Conservation (phyloP, 768 basidiomycete species). For the Xanthoconium stramineum region DNA sequence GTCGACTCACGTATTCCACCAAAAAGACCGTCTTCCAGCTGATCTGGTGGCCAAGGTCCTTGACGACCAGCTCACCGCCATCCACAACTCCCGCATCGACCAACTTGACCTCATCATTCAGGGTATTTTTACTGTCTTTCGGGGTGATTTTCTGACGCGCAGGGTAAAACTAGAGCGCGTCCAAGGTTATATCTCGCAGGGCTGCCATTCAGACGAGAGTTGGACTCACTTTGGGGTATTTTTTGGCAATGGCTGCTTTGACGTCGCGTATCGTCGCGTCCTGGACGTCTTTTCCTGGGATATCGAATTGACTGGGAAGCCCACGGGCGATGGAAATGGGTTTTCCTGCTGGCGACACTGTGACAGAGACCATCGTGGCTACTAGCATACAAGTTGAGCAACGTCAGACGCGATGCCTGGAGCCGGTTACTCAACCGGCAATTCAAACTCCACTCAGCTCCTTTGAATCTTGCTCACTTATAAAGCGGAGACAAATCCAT, state of each 20-base stretch:
- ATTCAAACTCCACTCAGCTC: not conserved
- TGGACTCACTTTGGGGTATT: slow-evolving; percentile 46
- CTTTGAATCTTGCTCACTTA: not conserved
- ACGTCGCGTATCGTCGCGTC: slow-evolving; percentile 64
- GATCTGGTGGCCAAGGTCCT: slow-evolving; percentile 90
- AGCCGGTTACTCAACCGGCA: slow-evolving; percentile 2
- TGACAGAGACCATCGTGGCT: slow-evolving; percentile 50
- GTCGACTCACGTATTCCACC: slow-evolving; percentile 82
- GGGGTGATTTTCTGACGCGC: slow-evolving; percentile 72
- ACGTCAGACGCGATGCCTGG: not conserved
- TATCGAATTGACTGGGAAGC: slow-evolving; percentile 49
- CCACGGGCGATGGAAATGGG: slow-evolving; percentile 45
- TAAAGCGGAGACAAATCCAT: slow-evolving; percentile 3
- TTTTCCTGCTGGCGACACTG: slow-evolving; percentile 49
- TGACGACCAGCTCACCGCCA: slow-evolving; percentile 68
- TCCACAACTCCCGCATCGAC: slow-evolving; percentile 52
- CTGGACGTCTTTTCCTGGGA: slow-evolving; percentile 40
- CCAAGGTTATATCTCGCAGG: not conserved
- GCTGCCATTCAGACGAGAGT: not conserved
- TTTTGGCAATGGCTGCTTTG: slow-evolving; percentile 59
- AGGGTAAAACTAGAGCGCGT: slow-evolving; percentile 53
- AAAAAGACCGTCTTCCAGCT: slow-evolving; percentile 88
- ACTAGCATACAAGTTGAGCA: not conserved
- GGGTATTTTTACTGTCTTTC: slow-evolving; percentile 56
- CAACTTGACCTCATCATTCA: slow-evolving; percentile 63